Evolutionary conservation across 306 rosid species (phyloP), one percentile per base, ranked within the genome.

Genomic region (Vachellia collinsii): DNA sequence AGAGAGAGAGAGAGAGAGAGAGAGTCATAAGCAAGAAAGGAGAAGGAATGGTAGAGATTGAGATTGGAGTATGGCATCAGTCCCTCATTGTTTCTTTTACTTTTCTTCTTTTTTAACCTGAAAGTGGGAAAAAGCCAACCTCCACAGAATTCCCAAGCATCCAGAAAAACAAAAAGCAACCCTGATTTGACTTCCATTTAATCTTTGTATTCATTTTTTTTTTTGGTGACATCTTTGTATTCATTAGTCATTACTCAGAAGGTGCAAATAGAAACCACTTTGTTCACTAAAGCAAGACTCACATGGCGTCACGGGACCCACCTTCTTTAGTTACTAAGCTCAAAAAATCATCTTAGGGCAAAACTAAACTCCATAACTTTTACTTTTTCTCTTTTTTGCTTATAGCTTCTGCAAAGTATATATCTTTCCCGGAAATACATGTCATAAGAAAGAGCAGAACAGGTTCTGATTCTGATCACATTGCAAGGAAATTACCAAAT

Each of bases 121-220:
- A 75, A 83, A 81, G 79, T 14, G 39, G 20, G 44, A 81, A 87
- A 88, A 88, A 83, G 86, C 76, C 80, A 56, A 17, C 68, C 79
- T 83, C 88, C 19, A 83, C 79, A 78, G 88, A 87, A 88, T 78
- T 77, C 81, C 83, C 76, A 78, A 81, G 88, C 90, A 84, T 83
- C 51, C 91, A 83, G 82, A 89, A 88, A 20, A 89, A 85, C 23
- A 88, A 83, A 88, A 75, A 54, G 80, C 71, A 9, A 16, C 53
- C 74, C 80, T 12, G 77, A 81, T 75, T 78, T 70, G 84, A 83
- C 80, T 44, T 71, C 75, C 65, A 74, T 74, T 44, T 79, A 80
- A 61, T 76, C 87, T 67, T 76, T 73, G 20, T 44, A 59, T 61
- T 83, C 71, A 50, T 80, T 63, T n/a, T n/a, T n/a, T n/a, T n/a